Evolutionary conservation across 2,329 filamentous ascomycete species (phyloP).

Genomic region (Lasiodiplodia sp.): DNA sequence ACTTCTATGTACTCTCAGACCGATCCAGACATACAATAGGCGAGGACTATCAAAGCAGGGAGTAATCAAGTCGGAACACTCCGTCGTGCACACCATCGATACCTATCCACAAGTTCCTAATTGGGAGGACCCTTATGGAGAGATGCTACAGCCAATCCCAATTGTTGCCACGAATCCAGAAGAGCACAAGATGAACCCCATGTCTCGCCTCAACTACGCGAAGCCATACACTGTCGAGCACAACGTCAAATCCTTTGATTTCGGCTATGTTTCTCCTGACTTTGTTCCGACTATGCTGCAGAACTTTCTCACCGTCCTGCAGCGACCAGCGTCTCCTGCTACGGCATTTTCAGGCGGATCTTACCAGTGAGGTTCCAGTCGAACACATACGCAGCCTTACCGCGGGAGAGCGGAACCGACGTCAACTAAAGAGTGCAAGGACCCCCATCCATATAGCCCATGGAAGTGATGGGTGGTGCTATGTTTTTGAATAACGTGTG

Average conservation of each 20-base stretch:
- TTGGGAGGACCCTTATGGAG: background rate
- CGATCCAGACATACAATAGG: conserved; percentile 28
- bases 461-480: no score
- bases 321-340: background rate
- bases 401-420: no score
- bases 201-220: conserved; percentile 37
- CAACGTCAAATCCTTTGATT: conserved; percentile 40
- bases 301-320: conserved; percentile 10
- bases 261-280: conserved; percentile 34
- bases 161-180: conserved; percentile 29
- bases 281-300: background rate
- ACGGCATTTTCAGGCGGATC: background rate
- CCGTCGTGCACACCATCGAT: background rate
- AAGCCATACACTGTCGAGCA: conserved; percentile 41
- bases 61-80: conserved; percentile 20
- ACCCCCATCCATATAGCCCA: no score
- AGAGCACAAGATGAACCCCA: conserved; percentile 34
- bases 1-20: background rate
- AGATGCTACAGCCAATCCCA: conserved; percentile 33
- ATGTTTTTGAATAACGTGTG: no score
- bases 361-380: no score
- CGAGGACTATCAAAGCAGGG: conserved; percentile 16
- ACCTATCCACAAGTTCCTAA: background rate
- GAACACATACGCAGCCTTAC: no score
- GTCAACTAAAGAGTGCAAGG: no score